These are phyloP conservation scores for Ophiostoma ips DNA, from an alignment of 2,329 filamentous ascomycete species.

Conservation along the genomic window DNA sequence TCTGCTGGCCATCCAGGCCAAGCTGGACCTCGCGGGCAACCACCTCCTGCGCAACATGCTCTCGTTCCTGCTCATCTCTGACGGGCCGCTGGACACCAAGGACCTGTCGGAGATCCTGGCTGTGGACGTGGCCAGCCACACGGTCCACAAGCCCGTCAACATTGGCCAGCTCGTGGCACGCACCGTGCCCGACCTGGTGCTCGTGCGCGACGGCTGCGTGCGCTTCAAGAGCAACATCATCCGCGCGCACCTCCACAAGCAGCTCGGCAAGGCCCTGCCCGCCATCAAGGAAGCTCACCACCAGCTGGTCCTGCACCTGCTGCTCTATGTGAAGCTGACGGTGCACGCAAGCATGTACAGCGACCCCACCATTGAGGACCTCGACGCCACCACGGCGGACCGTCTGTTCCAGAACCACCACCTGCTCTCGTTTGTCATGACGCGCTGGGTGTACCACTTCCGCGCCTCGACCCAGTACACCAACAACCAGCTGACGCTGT, in stretches of 20 bases:
- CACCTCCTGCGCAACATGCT: conserved; percentile 17
- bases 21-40: conserved; percentile 17
- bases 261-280: conserved; percentile 23
- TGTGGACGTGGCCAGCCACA: conserved; percentile 16
- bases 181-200: conserved; percentile 19
- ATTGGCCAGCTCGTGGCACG: conserved; percentile 14
- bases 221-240: conserved; percentile 26
- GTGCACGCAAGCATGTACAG: conserved; percentile 13
- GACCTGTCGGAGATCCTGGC: conserved; percentile 22
- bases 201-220: conserved; percentile 21
- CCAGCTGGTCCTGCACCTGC: conserved; percentile 21
- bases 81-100: conserved; percentile 20
- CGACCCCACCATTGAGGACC: conserved; percentile 19
- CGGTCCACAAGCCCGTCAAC: conserved; percentile 13
- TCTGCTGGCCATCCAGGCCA: conserved; percentile 17
- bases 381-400: conserved; percentile 17
- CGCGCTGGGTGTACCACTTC: conserved; percentile 25
- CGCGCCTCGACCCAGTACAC: conserved; percentile 21
- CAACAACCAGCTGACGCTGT: conserved; percentile 15
- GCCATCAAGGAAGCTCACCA: conserved; percentile 22
- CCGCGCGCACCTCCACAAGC: conserved; percentile 18
- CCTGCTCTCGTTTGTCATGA: conserved; percentile 23
- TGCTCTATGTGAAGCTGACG: conserved; percentile 22
- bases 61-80: conserved; percentile 22
- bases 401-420: conserved; percentile 17